Conservation (phyloP, 2,329 filamentous ascomycete genomes). For the Rhynchosporium graminicola region DNA sequence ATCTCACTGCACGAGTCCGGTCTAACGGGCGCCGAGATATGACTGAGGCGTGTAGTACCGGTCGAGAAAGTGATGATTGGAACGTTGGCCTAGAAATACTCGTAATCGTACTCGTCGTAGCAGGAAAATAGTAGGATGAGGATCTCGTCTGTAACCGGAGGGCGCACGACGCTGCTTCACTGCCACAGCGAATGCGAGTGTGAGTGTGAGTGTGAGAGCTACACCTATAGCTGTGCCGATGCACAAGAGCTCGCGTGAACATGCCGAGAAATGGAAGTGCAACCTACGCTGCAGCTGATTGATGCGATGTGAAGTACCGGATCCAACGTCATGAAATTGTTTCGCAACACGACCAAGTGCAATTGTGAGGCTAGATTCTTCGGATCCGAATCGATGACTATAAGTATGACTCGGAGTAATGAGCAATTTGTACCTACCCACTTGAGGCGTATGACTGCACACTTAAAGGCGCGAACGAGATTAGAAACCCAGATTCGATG, state of each 20-base stretch:
- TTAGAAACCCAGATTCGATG: background rate
- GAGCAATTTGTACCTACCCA: background rate
- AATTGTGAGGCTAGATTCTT: no score
- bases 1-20: slow-evolving; percentile 13
- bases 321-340: no score
- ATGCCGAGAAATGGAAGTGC: slow-evolving; percentile 13
- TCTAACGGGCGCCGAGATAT: slow-evolving; percentile 21
- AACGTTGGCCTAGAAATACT: background rate
- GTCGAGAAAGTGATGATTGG: slow-evolving; percentile 11
- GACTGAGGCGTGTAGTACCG: background rate
- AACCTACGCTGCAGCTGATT: background rate
- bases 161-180: slow-evolving; percentile 3
- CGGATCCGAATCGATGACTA: background rate
- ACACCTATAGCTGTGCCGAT: slow-evolving; percentile 11
- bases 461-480: slow-evolving; percentile 11
- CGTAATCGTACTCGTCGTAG: background rate
- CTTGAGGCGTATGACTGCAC: slow-evolving; percentile 10
- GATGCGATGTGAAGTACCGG: no score
- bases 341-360: no score
- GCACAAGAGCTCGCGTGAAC: slow-evolving; percentile 17
- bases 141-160: slow-evolving; percentile 9
- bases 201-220: background rate
- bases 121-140: slow-evolving; percentile 1
- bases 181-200: background rate
- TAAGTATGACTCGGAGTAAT: slow-evolving; percentile 11